phyloP scores from a whole-genome alignment of 805 yeast genomes.

The Wickerhamomyces sydowiorum region DNA sequence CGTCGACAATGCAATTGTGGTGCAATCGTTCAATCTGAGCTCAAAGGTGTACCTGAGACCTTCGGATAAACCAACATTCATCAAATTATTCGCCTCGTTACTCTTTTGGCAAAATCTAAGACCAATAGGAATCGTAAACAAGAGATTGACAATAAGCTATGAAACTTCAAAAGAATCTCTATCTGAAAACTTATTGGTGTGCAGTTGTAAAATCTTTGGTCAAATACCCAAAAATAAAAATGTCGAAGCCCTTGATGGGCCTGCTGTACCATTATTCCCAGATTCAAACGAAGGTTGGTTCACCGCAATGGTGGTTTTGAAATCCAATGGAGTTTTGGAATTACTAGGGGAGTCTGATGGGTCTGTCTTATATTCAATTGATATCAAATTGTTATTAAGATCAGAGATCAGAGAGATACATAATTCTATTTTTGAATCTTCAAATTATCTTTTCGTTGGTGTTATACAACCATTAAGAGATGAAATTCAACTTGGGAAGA shows the following conservation, averaged over 20 bases:
- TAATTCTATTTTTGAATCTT: slow-evolving; percentile 53
- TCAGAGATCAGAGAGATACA: slow-evolving; percentile 64
- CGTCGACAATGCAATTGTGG: neutral
- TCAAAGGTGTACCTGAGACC: slow-evolving; percentile 10
- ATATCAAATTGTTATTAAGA: slow-evolving; percentile 43
- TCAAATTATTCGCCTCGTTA: slow-evolving; percentile 37
- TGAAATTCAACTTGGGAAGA: slow-evolving; percentile 7
- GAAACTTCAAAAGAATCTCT: slow-evolving; percentile 22
- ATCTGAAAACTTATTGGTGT: slow-evolving; percentile 39
- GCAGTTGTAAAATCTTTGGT: slow-evolving; percentile 62
- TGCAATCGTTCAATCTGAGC: neutral
- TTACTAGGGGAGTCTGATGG: slow-evolving; percentile 62
- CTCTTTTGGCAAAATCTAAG: slow-evolving; percentile 53
- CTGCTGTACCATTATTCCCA: slow-evolving; percentile 12
- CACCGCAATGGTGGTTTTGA: slow-evolving; percentile 62
- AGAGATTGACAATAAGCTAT: slow-evolving; percentile 21
- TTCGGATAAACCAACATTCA: slow-evolving; percentile 26
- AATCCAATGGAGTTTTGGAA: slow-evolving; percentile 57
- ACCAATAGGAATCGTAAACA: slow-evolving; percentile 48
- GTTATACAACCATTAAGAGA: slow-evolving; percentile 46
- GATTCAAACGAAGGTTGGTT: slow-evolving; percentile 57
- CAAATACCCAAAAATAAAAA: slow-evolving; percentile 26
- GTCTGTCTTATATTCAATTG: slow-evolving; percentile 49
- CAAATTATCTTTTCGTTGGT: slow-evolving; percentile 57
- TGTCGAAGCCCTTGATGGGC: slow-evolving; percentile 11